Evolutionary conservation across 139 green algal species (phyloP).

Genomic region (Chlamydomonas schloesseri): DNA sequence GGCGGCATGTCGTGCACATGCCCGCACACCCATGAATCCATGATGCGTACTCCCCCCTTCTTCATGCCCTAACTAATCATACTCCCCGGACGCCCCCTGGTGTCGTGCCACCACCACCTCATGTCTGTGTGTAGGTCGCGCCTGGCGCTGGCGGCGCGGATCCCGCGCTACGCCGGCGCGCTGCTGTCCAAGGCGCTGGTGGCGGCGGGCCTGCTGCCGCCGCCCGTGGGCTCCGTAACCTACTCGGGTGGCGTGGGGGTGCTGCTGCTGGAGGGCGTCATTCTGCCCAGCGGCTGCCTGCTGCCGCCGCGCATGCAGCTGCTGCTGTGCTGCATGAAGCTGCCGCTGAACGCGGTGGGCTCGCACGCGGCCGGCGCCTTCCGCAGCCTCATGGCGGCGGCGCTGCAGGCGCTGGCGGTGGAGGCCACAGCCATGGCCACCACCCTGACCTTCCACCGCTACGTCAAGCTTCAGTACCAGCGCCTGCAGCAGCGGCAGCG

Average conservation of each 20-base stretch:
- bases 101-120: no score
- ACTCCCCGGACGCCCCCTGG: no score
- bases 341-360: slow-evolving; percentile 10
- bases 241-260: not conserved
- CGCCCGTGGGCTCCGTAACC: not conserved
- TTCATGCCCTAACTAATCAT: no score
- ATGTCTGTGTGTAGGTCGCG: not conserved
- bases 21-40: no score
- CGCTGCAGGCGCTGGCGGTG: not conserved
- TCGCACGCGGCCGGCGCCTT: not conserved
- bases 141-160: not conserved
- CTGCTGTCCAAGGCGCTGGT: not conserved
- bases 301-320: not conserved
- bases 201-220: not conserved
- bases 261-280: slow-evolving; percentile 15
- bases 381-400: not conserved
- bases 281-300: slow-evolving; percentile 4
- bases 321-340: slow-evolving; percentile 1
- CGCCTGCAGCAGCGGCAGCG: no score
- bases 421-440: not conserved
- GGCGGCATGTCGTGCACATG: no score
- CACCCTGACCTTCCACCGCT: not conserved
- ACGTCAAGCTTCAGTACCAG: not conserved
- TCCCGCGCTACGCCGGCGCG: not conserved
- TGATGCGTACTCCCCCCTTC: no score